Evolutionary conservation across 1,284 basidiomycete genomes (phyloP), one percentile per base, ranked within the genome.

Genomic region (Cutaneotrichosporon sp.): DNA sequence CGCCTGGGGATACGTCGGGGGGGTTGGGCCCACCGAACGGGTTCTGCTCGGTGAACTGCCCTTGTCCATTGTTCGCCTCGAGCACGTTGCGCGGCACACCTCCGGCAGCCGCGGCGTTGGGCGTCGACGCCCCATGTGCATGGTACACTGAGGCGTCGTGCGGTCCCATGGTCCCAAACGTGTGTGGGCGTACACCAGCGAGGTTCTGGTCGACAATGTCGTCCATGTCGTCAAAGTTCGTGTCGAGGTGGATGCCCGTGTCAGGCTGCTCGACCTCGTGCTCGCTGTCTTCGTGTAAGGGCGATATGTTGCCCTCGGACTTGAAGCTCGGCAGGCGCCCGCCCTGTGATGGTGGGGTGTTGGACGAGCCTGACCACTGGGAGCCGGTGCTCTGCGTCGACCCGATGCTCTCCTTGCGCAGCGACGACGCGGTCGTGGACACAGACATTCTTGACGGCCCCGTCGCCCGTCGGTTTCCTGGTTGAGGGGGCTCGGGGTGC

Each of bases 171-270:
- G 54, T n/a, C 47, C 25, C 25, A 27, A 50, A n/a, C 18, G 24
- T 31, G 27, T 50, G 25, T n/a, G 47, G 47, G 25, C 47, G 47
- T 9, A 50, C 47, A 8, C 27, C 27, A 8, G 47, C 47, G 8
- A 50, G 47, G 18, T 50, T 50, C 18, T 14, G 16, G 75, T 92
- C 83, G 67, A 95, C 83, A 73, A 95, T 91, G 31, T 90, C 92
- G 53, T 90, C 89, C 84, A 97, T 91, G 62, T 87, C 82, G 33
- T 89, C 85, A 46, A 95, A 81, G 67, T 95, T 87, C 53, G 87
- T 88, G 78, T 95, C 91, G 42, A 93, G 83, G 22, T 81, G 82
- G 68, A 85, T 82, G 20, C 73, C 71, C 65, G 69, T 42, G 38
- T 42, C 38, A 31, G 52, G 13, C 43, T 13, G 47, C 16, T 47